These are phyloP conservation scores for Ambrosia artemisiifolia DNA, from an alignment of 129 eudicot species.

Conservation along the genomic window DNA sequence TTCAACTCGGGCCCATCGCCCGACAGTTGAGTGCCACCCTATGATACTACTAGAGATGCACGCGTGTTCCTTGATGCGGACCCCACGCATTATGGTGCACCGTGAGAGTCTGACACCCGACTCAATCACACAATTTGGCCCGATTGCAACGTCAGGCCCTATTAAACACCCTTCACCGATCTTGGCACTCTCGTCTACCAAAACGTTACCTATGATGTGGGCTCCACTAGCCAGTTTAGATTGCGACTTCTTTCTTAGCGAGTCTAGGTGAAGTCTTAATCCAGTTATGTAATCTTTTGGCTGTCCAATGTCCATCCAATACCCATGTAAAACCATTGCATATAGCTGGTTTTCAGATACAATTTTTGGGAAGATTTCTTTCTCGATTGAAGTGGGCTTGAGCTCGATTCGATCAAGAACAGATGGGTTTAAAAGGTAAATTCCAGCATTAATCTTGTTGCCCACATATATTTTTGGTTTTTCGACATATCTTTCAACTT, in stretches of 20 bases:
- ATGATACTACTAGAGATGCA: conserved; percentile 77
- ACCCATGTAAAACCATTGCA: conserved; percentile 88
- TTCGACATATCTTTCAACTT: conserved; percentile 43
- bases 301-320: conserved; percentile 97
- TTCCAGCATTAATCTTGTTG: conserved; percentile 86
- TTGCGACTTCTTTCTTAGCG: conserved; percentile 58
- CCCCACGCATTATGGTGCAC: conserved; percentile 90
- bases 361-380: conserved; percentile 75
- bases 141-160: conserved; percentile 92
- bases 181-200: conserved; percentile 76
- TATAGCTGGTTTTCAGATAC: conserved; percentile 57
- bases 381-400: conserved; percentile 82
- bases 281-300: conserved; percentile 87
- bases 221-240: conserved; percentile 53
- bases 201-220: conserved; percentile 71
- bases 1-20: conserved; percentile 90
- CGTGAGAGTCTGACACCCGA: conserved; percentile 81
- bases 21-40: conserved; percentile 96
- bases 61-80: conserved; percentile 74
- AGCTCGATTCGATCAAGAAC: conserved; percentile 73
- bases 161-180: conserved; percentile 91
- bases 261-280: conserved; percentile 70
- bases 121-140: conserved; percentile 89
- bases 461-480: conserved; percentile 88
- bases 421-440: conserved; percentile 71